Percentiles rank a stretch among this genome's conserved stretches.
phyloP scores from a whole-genome alignment of 2,329 filamentous ascomycete species.

The Penicillium sp. region DNA sequence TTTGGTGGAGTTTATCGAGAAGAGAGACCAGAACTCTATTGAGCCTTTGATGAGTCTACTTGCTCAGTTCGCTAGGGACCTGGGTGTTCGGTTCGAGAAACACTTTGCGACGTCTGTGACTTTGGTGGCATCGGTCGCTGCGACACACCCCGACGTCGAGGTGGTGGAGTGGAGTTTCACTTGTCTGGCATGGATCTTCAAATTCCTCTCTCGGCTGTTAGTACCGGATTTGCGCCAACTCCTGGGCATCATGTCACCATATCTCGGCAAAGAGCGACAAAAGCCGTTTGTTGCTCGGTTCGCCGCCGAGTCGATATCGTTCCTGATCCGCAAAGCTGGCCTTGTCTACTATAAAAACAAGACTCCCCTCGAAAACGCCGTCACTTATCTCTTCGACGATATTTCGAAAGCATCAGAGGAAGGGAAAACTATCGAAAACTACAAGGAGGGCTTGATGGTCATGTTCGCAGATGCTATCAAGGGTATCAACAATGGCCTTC shows the following conservation, averaged over 20 bases:
- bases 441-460: slow-evolving; percentile 87
- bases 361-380: slow-evolving; percentile 69
- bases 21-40: slow-evolving; percentile 76
- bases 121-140: slow-evolving; percentile 77
- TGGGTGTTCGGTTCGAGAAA: slow-evolving; percentile 85
- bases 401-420: slow-evolving; percentile 50
- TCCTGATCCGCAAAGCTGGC: slow-evolving; percentile 87
- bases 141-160: slow-evolving; percentile 75
- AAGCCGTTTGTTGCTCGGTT: slow-evolving; percentile 89
- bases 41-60: slow-evolving; percentile 88
- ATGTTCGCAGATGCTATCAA: slow-evolving; percentile 84
- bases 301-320: slow-evolving; percentile 92
- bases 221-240: slow-evolving; percentile 84
- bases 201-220: slow-evolving; percentile 87
- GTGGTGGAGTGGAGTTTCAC: slow-evolving; percentile 99
- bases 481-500: slow-evolving; percentile 62
- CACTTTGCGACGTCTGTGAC: slow-evolving; percentile 78
- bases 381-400: slow-evolving; percentile 73
- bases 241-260: slow-evolving; percentile 78
- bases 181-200: slow-evolving; percentile 93
- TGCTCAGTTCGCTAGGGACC: slow-evolving; percentile 90
- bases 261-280: slow-evolving; percentile 80
- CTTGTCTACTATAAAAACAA: slow-evolving; percentile 73
- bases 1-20: slow-evolving; percentile 75
- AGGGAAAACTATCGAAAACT: slow-evolving; percentile 56